A percentile compares a stretch with the other conserved stretches of the same genome.
These are phyloP conservation scores for Lagerstroemia speciosa DNA, from an alignment of 345 rosid species.

Conservation along the genomic window DNA sequence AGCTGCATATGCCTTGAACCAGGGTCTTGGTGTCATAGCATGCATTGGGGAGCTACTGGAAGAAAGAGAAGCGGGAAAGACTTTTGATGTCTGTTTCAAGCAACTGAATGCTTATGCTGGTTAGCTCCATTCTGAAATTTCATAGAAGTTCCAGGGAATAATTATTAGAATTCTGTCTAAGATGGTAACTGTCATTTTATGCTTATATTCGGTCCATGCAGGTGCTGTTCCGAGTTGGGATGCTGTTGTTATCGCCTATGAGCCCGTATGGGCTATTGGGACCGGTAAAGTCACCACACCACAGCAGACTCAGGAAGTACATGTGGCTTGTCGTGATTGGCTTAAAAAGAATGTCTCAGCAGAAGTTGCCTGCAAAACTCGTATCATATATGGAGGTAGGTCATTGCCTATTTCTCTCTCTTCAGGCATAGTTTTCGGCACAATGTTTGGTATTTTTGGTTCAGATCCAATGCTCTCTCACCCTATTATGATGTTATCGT, in stretches of 20 bases:
- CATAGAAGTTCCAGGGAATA: neutral
- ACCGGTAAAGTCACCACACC: conserved; percentile 98
- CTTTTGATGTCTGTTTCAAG: conserved; percentile 86
- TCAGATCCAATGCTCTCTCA: neutral
- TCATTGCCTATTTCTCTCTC: neutral
- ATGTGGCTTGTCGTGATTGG: conserved; percentile 84
- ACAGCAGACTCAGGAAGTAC: conserved; percentile 93
- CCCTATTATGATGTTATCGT: neutral
- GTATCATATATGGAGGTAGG: conserved; percentile 94
- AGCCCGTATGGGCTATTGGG: conserved; percentile 99
- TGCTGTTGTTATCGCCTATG: conserved; percentile 80
- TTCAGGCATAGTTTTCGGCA: neutral
- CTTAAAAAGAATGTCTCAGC: conserved; percentile 79
- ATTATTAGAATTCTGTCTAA: neutral
- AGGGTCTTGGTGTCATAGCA: conserved; percentile 91
- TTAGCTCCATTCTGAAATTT: conserved; percentile 16
- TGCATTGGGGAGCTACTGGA: conserved; percentile 83
- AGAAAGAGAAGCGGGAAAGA: conserved; percentile 94
- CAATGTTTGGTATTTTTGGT: neutral
- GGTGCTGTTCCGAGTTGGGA: conserved; percentile 95
- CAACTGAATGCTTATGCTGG: conserved; percentile 91
- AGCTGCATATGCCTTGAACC: conserved; percentile 80
- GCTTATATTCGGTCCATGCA: conserved; percentile 16
- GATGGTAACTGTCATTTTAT: neutral
- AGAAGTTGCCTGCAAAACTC: conserved; percentile 85